Conservation (phyloP, 1,284 basidiomycete species). For the Austroboletus rostrupii region DNA sequence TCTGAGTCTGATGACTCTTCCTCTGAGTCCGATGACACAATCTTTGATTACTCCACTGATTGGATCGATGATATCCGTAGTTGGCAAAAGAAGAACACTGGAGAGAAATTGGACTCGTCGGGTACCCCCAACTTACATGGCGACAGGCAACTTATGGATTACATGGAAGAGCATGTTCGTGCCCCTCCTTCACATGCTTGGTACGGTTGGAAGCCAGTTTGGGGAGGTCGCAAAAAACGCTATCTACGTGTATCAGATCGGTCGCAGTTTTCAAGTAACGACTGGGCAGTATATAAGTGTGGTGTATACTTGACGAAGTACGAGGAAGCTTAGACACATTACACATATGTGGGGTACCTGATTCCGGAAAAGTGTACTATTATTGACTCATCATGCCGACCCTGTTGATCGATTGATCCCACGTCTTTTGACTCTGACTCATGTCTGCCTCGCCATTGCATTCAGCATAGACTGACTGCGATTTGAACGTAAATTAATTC, state of each 20-base stretch:
- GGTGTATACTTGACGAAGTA: not conserved
- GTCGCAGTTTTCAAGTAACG: slow-evolving; percentile 1
- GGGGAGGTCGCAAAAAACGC: not conserved
- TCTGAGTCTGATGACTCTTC: not conserved
- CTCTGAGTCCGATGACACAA: not conserved
- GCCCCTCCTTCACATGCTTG: not conserved
- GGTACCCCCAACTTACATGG: not conserved
- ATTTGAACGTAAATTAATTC: too few relatives aligned
- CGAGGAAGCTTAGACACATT: too few relatives aligned
- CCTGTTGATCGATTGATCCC: too few relatives aligned
- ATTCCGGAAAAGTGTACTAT: too few relatives aligned
- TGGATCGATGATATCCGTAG: not conserved
- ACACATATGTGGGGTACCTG: too few relatives aligned
- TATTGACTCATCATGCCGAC: too few relatives aligned
- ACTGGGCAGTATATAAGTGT: slow-evolving; percentile 1
- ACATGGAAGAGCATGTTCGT: not conserved
- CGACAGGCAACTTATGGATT: not conserved
- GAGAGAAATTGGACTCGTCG: not conserved
- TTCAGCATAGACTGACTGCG: too few relatives aligned
- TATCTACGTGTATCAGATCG: not conserved
- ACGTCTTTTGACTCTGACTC: too few relatives aligned
- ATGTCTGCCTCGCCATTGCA: too few relatives aligned
- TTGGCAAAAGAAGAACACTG: not conserved
- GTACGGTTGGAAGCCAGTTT: not conserved
- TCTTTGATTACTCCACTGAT: not conserved